A percentile compares a stretch with the other conserved stretches of the same genome.
Evolutionary conservation across 768 basidiomycete genomes (phyloP).

Genomic region (Kwoniella shandongensis): DNA sequence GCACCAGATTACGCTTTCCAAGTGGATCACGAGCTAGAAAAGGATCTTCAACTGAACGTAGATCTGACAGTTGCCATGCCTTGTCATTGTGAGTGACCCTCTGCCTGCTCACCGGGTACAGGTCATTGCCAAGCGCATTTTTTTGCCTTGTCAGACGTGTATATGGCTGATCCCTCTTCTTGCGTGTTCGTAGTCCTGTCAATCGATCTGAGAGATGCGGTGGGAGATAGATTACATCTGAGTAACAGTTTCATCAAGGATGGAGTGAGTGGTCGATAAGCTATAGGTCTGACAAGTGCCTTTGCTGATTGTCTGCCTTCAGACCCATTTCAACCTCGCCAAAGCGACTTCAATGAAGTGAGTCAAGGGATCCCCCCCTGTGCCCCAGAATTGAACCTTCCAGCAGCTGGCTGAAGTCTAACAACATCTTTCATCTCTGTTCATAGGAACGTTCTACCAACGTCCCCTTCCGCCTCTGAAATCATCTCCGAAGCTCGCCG

Average conservation of each 20-base stretch:
- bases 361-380: constrained; percentile 1
- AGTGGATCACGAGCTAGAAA: constrained; percentile 65
- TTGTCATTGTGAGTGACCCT: constrained; percentile 78
- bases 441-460: constrained; percentile 17
- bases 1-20: constrained; percentile 88
- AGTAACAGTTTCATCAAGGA: constrained; percentile 78
- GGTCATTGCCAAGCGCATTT: no score
- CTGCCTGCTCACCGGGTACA: no score
- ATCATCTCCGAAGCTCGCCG: constrained; percentile 40
- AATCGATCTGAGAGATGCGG: constrained; percentile 84
- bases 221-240: constrained; percentile 88
- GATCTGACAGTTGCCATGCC: constrained; percentile 93
- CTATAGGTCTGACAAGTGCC: not conserved
- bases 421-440: not conserved
- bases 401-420: not conserved
- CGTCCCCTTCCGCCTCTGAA: constrained; percentile 39
- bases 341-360: constrained; percentile 74
- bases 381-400: not conserved
- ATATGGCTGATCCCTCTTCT: no score
- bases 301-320: not conserved
- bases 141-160: no score
- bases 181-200: constrained; percentile 66
- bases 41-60: constrained; percentile 77
- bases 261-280: constrained; percentile 71
- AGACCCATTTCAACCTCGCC: constrained; percentile 74